Conservation (phyloP, 2,329 filamentous ascomycete genomes). For the Fonsecaea multimorphosa region DNA sequence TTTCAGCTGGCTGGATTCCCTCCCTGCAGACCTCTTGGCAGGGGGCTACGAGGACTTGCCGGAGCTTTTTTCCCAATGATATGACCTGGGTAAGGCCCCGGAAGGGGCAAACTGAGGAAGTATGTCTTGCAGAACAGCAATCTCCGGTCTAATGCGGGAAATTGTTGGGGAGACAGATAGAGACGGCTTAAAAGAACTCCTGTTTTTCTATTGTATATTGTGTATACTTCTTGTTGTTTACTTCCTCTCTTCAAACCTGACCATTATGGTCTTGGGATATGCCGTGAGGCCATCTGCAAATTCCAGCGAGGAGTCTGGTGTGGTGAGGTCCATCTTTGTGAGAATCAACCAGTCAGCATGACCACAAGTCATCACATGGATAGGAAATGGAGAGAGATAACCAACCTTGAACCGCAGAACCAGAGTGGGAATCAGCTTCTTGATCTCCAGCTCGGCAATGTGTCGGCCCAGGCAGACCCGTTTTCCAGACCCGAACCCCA, state of each 20-base stretch:
- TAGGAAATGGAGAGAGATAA: background rate
- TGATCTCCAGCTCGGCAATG: background rate
- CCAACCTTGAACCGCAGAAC: background rate
- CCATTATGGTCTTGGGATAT: background rate
- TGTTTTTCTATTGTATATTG: no score
- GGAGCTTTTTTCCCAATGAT: background rate
- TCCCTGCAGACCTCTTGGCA: background rate
- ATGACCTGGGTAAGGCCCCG: background rate
- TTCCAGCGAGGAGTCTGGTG: background rate
- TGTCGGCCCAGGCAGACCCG: background rate
- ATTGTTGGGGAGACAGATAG: background rate
- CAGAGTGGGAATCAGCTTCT: background rate
- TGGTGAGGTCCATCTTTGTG: background rate
- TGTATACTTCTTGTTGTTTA: background rate
- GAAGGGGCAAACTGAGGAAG: no score
- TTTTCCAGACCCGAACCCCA: background rate
- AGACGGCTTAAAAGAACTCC: background rate
- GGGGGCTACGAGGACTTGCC: background rate
- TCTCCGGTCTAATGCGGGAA: background rate
- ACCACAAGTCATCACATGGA: background rate
- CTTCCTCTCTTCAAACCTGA: background rate
- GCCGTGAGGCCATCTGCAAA: background rate
- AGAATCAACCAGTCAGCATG: background rate
- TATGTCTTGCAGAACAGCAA: background rate
- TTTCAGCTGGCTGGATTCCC: conserved; percentile 1